These are phyloP conservation scores for Talaromyces marneffei DNA, from an alignment of 2,329 filamentous ascomycete species.

Conservation along the genomic window DNA sequence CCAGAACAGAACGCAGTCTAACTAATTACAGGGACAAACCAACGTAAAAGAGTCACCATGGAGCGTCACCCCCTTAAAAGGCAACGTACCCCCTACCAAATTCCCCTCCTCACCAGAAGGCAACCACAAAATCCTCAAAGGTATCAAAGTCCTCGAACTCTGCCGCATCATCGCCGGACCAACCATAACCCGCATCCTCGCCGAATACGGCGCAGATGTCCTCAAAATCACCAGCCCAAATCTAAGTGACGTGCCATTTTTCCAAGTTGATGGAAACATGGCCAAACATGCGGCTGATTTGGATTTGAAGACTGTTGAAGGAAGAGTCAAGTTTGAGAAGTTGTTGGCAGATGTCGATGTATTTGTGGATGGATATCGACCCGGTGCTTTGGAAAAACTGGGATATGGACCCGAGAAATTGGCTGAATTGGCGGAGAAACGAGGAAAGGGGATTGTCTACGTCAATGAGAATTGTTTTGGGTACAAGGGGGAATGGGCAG, in stretches of 20 bases:
- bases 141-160: conserved; percentile 67
- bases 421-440: conserved; percentile 46
- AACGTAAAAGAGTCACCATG: conserved; percentile 33
- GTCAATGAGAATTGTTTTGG: conserved; percentile 69
- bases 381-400: conserved; percentile 57
- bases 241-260: conserved; percentile 66
- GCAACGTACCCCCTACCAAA: conserved; percentile 24
- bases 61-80: conserved; percentile 29
- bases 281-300: conserved; percentile 63
- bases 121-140: conserved; percentile 38
- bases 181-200: conserved; percentile 63
- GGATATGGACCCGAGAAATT: conserved; percentile 58
- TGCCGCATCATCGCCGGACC: conserved; percentile 71
- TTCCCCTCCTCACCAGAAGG: conserved; percentile 25
- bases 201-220: conserved; percentile 70
- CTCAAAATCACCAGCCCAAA: conserved; percentile 64
- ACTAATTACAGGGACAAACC: conserved; percentile 19
- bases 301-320: conserved; percentile 53
- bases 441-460: conserved; percentile 60
- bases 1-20: background rate
- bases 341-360: conserved; percentile 60
- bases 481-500: conserved; percentile 57
- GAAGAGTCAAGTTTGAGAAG: conserved; percentile 52
- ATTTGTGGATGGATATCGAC: conserved; percentile 64
- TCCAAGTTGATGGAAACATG: conserved; percentile 66